Evolutionary conservation across 1,284 basidiomycete species (phyloP).

Genomic region (Ceratobasidium sp.): DNA sequence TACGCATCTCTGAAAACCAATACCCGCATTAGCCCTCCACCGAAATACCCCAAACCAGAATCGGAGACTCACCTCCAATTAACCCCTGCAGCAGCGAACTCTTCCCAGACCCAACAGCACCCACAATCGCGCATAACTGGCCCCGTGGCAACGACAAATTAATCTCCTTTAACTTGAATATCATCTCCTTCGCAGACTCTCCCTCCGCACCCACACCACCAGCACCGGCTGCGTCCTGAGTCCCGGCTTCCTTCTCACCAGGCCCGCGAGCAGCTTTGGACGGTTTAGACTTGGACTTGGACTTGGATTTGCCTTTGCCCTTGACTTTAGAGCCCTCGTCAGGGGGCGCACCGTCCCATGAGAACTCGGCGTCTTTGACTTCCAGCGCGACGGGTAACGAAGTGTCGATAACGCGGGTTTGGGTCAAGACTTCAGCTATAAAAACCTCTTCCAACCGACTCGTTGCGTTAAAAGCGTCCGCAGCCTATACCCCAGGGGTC

Average conservation of each 20-base stretch:
- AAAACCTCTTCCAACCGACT: slow-evolving; percentile 78
- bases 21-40: background rate
- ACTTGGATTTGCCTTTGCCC: slow-evolving; percentile 55
- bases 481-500: slow-evolving; percentile 76
- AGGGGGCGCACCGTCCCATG: slow-evolving; percentile 83
- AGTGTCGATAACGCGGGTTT: slow-evolving; percentile 62
- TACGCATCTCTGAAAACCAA: slow-evolving; percentile 70
- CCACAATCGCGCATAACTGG: slow-evolving; percentile 81
- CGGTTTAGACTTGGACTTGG: slow-evolving; percentile 54
- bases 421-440: slow-evolving; percentile 75
- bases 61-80: slow-evolving; percentile 64
- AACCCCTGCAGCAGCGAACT: slow-evolving; percentile 81
- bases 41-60: background rate
- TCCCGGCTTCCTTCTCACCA: slow-evolving; percentile 21
- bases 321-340: slow-evolving; percentile 61
- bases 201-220: slow-evolving; percentile 48
- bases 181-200: slow-evolving; percentile 57
- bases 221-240: slow-evolving; percentile 1
- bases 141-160: slow-evolving; percentile 77
- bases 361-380: slow-evolving; percentile 78
- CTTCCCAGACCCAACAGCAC: slow-evolving; percentile 71
- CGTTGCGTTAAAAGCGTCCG: slow-evolving; percentile 84
- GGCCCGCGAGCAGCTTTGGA: slow-evolving; percentile 24
- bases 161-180: slow-evolving; percentile 73
- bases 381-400: slow-evolving; percentile 71